Evolutionary conservation across 2,329 filamentous ascomycete genomes (phyloP).

Genomic region (Sporothrix inflata): DNA sequence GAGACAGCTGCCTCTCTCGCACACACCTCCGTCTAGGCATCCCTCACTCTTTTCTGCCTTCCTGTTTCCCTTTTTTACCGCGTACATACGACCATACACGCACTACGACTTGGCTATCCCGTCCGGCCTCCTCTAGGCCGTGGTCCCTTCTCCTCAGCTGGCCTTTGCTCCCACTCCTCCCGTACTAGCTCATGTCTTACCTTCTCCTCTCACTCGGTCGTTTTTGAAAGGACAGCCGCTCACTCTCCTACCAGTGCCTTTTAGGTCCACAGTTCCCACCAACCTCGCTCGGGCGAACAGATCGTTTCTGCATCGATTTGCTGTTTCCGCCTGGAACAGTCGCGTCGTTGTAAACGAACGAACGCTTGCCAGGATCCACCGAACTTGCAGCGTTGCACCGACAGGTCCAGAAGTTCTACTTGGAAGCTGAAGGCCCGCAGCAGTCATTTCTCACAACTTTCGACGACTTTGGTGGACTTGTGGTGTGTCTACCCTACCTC

Average conservation of each 20-base stretch:
- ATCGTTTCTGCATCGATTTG: constrained; percentile 36
- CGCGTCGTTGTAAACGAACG: constrained; percentile 39
- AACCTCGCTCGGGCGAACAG: constrained; percentile 20
- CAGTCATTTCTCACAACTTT: constrained; percentile 19
- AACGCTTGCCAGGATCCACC: constrained; percentile 35
- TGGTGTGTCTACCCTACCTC: constrained; percentile 36
- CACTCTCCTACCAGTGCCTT: constrained; percentile 7
- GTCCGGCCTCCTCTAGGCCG: not conserved
- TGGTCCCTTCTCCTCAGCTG: constrained; percentile 1
- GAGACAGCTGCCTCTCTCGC: not conserved
- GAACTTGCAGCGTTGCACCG: constrained; percentile 39
- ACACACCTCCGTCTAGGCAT: not conserved
- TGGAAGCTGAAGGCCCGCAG: constrained; percentile 38
- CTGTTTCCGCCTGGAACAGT: constrained; percentile 40
- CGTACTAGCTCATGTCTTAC: constrained; percentile 19
- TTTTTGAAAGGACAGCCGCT: constrained; percentile 12
- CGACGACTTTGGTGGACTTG: not conserved
- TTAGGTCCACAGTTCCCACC: constrained; percentile 28
- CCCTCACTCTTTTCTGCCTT: not conserved
- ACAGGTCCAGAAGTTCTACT: constrained; percentile 41
- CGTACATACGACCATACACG: constrained; percentile 15
- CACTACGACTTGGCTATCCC: constrained; percentile 20
- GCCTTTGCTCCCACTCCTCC: not conserved
- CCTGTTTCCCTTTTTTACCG: constrained; percentile 14
- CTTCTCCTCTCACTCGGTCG: constrained; percentile 12